These are phyloP conservation scores for Samsoniella hepiali DNA, from an alignment of 2,329 filamentous ascomycete species.

Conservation along the genomic window DNA sequence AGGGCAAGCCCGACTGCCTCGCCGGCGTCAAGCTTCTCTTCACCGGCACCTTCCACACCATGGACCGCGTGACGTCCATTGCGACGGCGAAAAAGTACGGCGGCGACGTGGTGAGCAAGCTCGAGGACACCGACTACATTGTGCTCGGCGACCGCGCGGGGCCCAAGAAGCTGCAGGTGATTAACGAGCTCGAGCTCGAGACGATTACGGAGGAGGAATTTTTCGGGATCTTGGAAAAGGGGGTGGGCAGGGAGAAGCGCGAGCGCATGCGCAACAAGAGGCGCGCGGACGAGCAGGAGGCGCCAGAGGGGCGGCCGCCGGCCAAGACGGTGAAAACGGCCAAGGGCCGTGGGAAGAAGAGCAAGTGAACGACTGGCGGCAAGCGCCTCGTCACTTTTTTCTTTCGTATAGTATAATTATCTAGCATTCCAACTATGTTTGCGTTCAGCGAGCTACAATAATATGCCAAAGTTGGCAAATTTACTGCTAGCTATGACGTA, in stretches of 20 bases:
- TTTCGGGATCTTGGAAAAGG: constrained; percentile 11
- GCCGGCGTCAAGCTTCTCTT: constrained; percentile 15
- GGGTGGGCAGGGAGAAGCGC: constrained; percentile 10
- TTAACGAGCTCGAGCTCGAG: constrained; percentile 18
- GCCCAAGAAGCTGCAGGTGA: constrained; percentile 16
- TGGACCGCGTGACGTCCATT: constrained; percentile 17
- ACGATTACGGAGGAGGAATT: constrained; percentile 16
- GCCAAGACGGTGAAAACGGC: constrained; percentile 1
- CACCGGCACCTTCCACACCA: constrained; percentile 16
- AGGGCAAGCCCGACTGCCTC: constrained; percentile 7
- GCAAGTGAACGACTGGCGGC: neutral
- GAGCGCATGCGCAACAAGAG: constrained; percentile 17
- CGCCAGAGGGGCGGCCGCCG: neutral
- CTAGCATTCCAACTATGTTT: too few relatives aligned
- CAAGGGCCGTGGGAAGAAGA: neutral
- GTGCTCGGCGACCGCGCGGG: constrained; percentile 14
- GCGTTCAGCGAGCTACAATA: too few relatives aligned
- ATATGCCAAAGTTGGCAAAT: too few relatives aligned
- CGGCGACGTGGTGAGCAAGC: constrained; percentile 17
- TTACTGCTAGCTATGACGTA: too few relatives aligned
- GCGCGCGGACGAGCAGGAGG: constrained; percentile 12
- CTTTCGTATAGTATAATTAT: neutral
- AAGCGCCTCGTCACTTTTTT: neutral
- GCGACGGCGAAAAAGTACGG: constrained; percentile 15
- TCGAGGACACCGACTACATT: constrained; percentile 18